phyloP scores from a whole-genome alignment of 106 monocot genomes.

The Allium fistulosum region DNA sequence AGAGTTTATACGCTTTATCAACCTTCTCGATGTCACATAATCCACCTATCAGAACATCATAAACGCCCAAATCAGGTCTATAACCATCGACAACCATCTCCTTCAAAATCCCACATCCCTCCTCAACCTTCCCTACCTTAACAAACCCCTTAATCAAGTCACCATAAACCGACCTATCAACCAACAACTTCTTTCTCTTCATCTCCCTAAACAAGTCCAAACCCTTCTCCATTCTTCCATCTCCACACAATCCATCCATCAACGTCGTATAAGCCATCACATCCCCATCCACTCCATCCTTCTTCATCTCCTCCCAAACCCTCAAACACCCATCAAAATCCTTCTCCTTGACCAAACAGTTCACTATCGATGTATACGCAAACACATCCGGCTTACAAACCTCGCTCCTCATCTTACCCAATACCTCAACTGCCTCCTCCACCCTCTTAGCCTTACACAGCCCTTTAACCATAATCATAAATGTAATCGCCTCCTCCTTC shows the following conservation, averaged over 20 bases:
- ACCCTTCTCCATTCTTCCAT: constrained; percentile 39
- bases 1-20: constrained; percentile 70
- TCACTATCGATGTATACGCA: constrained; percentile 81
- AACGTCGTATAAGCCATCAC: constrained; percentile 74
- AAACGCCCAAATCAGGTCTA: constrained; percentile 61
- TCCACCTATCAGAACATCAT: constrained; percentile 65
- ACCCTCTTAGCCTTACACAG: constrained; percentile 42
- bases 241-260: constrained; percentile 46
- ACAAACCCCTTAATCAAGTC: constrained; percentile 65
- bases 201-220: constrained; percentile 49
- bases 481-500: constrained; percentile 71
- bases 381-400: constrained; percentile 83
- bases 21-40: constrained; percentile 36
- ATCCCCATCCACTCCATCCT: constrained; percentile 53
- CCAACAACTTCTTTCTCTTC: constrained; percentile 55
- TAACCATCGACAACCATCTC: constrained; percentile 82
- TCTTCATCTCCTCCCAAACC: constrained; percentile 78
- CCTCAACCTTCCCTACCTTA: constrained; percentile 27
- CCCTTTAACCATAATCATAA: constrained; percentile 67
- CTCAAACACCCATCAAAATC: constrained; percentile 67
- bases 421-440: constrained; percentile 36
- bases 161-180: constrained; percentile 60
- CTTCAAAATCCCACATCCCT: constrained; percentile 53
- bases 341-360: constrained; percentile 31
- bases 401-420: constrained; percentile 50